phyloP scores from a whole-genome alignment of 768 basidiomycete genomes.

The Guyanaporus albipodus region DNA sequence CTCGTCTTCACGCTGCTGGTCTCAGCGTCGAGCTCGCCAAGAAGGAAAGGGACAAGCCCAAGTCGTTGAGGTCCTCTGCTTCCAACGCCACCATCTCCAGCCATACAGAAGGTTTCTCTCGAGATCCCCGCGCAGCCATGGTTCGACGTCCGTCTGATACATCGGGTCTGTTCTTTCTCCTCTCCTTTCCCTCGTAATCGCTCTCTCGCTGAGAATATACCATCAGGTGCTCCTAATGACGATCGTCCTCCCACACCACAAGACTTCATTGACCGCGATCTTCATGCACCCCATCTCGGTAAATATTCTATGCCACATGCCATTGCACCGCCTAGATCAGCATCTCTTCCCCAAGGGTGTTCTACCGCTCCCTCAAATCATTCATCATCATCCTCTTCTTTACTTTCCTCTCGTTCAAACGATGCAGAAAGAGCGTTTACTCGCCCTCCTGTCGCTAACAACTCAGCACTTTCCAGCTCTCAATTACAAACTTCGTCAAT shows the following conservation, averaged over 20 bases:
- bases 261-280: conserved; percentile 9
- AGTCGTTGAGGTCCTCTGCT: conserved; percentile 14
- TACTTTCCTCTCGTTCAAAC: conserved; percentile 20
- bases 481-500: conserved; percentile 6
- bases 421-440: conserved; percentile 9
- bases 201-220: not conserved
- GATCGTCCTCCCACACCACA: conserved; percentile 21
- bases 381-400: not conserved
- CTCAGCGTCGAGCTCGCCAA: conserved; percentile 38
- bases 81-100: conserved; percentile 24
- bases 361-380: conserved; percentile 8
- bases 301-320: conserved; percentile 6
- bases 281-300: conserved; percentile 2
- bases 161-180: conserved; percentile 26
- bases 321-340: conserved; percentile 20
- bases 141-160: conserved; percentile 32
- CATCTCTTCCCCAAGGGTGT: conserved; percentile 16
- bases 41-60: conserved; percentile 28
- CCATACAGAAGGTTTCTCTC: conserved; percentile 11
- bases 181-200: not conserved
- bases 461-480: conserved; percentile 2
- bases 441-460: conserved; percentile 8
- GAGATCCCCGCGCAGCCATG: conserved; percentile 26
- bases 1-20: conserved; percentile 31
- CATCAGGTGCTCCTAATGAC: conserved; percentile 14